These are phyloP conservation scores for Wickerhamiella brachini DNA, from an alignment of 805 yeast species.

Conservation along the genomic window DNA sequence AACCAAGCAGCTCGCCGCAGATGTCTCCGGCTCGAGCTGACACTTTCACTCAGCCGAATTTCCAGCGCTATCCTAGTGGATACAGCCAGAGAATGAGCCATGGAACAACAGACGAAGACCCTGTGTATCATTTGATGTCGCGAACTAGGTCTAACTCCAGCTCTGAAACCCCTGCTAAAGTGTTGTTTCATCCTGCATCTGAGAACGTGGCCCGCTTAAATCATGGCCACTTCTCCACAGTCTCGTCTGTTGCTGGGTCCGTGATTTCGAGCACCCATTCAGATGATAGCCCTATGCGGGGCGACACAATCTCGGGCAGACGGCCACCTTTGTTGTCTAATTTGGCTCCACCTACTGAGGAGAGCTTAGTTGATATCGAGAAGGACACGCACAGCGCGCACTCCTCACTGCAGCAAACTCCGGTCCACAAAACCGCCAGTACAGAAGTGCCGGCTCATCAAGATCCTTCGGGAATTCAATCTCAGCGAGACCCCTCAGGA, in stretches of 20 bases:
- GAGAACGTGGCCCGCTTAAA: background rate
- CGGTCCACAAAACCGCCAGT: background rate
- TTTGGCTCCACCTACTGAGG: background rate
- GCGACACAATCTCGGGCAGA: background rate
- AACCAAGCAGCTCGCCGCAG: background rate
- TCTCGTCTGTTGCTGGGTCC: conserved; percentile 8
- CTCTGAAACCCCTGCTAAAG: background rate
- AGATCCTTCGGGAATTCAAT: too few relatives aligned
- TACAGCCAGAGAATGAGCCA: background rate
- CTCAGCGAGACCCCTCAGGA: background rate
- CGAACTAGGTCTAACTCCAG: background rate
- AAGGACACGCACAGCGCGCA: background rate
- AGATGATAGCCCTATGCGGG: background rate
- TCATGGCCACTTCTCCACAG: conserved; percentile 1
- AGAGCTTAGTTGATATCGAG: background rate
- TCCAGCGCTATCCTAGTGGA: background rate
- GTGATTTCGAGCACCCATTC: background rate
- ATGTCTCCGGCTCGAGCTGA: background rate
- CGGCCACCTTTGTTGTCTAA: background rate
- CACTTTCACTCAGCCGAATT: background rate
- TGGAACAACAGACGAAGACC: background rate
- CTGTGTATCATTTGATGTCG: background rate
- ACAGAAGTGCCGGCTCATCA: background rate
- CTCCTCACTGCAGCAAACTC: background rate
- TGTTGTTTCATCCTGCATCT: background rate